Evolutionary conservation across 345 rosid species (phyloP).

Genomic region (Xanthoceras sorbifolium): DNA sequence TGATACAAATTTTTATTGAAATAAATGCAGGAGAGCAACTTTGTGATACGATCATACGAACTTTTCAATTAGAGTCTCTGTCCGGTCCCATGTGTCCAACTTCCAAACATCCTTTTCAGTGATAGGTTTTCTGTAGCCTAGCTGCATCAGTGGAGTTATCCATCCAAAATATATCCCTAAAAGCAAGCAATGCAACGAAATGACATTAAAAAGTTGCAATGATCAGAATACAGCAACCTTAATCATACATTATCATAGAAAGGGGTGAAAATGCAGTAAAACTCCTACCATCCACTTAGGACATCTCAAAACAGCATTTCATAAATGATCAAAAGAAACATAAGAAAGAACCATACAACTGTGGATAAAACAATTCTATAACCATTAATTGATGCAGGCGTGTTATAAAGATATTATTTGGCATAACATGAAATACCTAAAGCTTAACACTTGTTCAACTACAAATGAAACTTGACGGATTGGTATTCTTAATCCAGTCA

Average conservation of each 20-base stretch:
- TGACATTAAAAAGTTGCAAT: background rate
- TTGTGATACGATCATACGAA: slow-evolving; percentile 45
- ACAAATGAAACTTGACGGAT: background rate
- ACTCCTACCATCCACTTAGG: background rate
- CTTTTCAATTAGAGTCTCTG: slow-evolving; percentile 73
- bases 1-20: background rate
- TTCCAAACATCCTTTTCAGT: slow-evolving; percentile 95
- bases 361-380: background rate
- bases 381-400: background rate
- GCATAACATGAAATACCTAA: background rate
- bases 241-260: background rate
- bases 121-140: slow-evolving; percentile 81
- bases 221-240: background rate
- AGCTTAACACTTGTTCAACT: background rate
- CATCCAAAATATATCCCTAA: slow-evolving; percentile 75
- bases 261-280: background rate
- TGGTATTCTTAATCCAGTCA: background rate
- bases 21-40: slow-evolving; percentile 23
- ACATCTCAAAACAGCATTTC: background rate
- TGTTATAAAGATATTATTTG: background rate
- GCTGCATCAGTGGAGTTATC: slow-evolving; percentile 90
- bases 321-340: background rate
- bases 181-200: slow-evolving; percentile 23
- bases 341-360: background rate
- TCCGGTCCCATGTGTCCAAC: slow-evolving; percentile 88